Evolutionary conservation across 2,329 filamentous ascomycete species (phyloP), one percentile per base, ranked within the genome.

Genomic region (Talaromyces marneffei): DNA sequence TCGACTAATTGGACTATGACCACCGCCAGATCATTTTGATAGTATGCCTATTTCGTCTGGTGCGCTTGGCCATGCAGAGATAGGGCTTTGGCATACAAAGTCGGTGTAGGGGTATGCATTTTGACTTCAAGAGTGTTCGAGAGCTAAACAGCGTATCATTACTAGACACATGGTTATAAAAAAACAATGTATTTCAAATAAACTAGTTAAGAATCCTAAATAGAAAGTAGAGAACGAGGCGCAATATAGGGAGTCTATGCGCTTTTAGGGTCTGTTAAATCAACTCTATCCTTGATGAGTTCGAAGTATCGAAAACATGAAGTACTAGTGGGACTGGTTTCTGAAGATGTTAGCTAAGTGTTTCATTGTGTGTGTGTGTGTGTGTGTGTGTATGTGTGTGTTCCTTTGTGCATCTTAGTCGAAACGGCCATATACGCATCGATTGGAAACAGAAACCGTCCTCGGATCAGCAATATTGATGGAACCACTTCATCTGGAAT

Each of bases 61-160:
- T 20, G 27, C 27, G 46, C 48, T 52, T 52, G 27, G 48, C 48
- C 29, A 52, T 33, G 33, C 20, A 55, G 33, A 55, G 16, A 29
- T 40, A 37, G 33, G 31, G 2, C 23, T 39, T 55, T 40, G 52
- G 18, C 33, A 55, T 40, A 55, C 52, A 55, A 55, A 55, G 52
- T 55, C 52, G 52, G 52, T 55, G 52, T 55, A 55, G 40, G 52
- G 33, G 52, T 55, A 20, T 55, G 33, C 52, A 55, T 39, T 37
- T 55, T 27, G 10, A 16, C 52, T 18, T 3, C 14, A 27, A 2
- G 35, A 27, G 7, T 55, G 3, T 4, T 35, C 20, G 52, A 14
- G 33, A 29, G 18, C 14, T 40, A 39, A 35, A 40, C 35, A 29
- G 52, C 33, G 52, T 55, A 39, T 55, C 31, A 29, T 40, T 16